Evolutionary conservation across 2,329 filamentous ascomycete genomes (phyloP).

Genomic region (Xylariaceae sp.): DNA sequence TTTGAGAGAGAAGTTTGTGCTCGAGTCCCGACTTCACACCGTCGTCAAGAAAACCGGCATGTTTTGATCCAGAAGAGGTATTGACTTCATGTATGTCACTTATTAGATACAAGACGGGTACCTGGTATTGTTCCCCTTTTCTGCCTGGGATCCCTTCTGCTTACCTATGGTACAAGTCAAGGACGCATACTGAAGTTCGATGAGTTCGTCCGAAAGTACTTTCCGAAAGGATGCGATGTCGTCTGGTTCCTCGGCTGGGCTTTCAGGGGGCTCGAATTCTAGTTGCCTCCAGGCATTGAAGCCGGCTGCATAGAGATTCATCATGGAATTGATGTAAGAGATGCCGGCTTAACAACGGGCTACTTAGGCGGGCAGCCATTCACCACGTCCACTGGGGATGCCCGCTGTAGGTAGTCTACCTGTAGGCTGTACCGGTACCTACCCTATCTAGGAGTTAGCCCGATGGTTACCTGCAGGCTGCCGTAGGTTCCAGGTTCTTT

Average conservation of each 20-base stretch:
- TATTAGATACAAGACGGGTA: not conserved
- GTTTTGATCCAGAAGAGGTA: slow-evolving; percentile 25
- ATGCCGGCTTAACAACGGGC: too few relatives aligned
- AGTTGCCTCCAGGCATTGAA: slow-evolving; percentile 59
- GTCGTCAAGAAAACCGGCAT: slow-evolving; percentile 31
- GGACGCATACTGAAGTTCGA: slow-evolving; percentile 31
- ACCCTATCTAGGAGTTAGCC: too few relatives aligned
- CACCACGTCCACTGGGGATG: too few relatives aligned
- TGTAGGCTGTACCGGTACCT: too few relatives aligned
- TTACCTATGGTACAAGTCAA: slow-evolving; percentile 47
- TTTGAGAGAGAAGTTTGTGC: slow-evolving; percentile 24
- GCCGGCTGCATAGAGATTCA: slow-evolving; percentile 53
- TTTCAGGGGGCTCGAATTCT: slow-evolving; percentile 30
- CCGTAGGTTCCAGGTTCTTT: too few relatives aligned
- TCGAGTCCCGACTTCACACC: slow-evolving; percentile 19
- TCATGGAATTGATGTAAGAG: slow-evolving; percentile 3
- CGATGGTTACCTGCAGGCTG: too few relatives aligned
- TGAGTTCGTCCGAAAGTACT: slow-evolving; percentile 36
- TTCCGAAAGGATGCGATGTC: slow-evolving; percentile 45
- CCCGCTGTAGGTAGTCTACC: too few relatives aligned
- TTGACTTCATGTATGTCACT: slow-evolving; percentile 19
- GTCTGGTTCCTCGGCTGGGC: slow-evolving; percentile 35
- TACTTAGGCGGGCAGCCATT: too few relatives aligned
- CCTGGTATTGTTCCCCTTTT: too few relatives aligned
- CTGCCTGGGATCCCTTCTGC: too few relatives aligned